Evolutionary conservation across 129 eudicot species (phyloP).

Genomic region (Ambrosia artemisiifolia): DNA sequence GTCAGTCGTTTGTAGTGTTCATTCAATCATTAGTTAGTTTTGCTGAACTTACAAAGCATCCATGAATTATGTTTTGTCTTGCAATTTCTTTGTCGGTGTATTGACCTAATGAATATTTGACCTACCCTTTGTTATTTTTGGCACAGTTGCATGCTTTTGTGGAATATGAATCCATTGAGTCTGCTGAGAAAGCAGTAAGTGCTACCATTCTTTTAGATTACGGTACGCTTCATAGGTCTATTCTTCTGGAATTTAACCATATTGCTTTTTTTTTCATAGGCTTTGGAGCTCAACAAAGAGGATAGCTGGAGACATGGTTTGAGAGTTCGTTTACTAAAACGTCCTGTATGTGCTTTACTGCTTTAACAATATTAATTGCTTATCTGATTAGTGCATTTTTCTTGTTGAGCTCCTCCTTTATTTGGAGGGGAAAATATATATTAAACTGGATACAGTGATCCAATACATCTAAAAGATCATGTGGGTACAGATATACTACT

Average conservation of each 20-base stretch:
- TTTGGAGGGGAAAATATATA: conserved; percentile 2
- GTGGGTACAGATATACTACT: neutral
- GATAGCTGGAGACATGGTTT: conserved; percentile 86
- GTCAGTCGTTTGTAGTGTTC: neutral
- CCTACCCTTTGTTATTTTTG: neutral
- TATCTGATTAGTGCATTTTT: neutral
- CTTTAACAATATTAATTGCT: neutral
- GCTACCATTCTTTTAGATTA: neutral
- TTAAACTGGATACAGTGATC: conserved; percentile 7
- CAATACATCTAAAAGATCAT: neutral
- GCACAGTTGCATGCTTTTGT: conserved; percentile 88
- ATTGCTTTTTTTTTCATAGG: conserved; percentile 34
- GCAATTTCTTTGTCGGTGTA: neutral
- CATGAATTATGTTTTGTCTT: neutral
- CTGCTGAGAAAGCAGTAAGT: conserved; percentile 94
- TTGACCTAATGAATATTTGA: conserved; percentile 1
- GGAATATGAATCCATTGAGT: conserved; percentile 82
- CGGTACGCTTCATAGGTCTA: neutral
- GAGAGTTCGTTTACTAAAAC: conserved; percentile 83
- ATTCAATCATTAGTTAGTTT: neutral
- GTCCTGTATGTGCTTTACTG: conserved; percentile 44
- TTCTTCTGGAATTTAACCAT: conserved; percentile 12
- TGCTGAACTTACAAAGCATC: neutral
- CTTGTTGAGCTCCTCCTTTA: conserved; percentile 1
- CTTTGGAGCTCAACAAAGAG: conserved; percentile 73